Conservation (phyloP, 352 stramenopile species). For the Globisporangium rhizosaccharum region DNA sequence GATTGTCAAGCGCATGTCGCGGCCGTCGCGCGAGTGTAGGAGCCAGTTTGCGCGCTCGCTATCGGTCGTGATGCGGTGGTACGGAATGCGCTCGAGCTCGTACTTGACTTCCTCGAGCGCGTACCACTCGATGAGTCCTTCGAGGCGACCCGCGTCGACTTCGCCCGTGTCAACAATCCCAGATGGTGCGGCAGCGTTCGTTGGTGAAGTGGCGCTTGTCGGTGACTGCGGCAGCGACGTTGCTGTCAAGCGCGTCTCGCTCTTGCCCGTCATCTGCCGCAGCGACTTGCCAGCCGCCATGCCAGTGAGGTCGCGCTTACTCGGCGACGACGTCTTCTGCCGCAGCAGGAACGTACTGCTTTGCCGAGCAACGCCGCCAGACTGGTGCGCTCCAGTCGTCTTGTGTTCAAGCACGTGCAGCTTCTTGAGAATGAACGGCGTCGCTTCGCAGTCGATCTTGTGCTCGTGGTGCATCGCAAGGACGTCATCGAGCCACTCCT, state of each 20-base stretch:
- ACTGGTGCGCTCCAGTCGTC: too few species aligned
- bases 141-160: conserved; percentile 40
- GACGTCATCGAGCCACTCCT: conserved; percentile 61
- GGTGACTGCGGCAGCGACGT: not conserved
- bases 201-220: not conserved
- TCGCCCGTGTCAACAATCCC: not conserved
- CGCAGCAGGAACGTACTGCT: not conserved
- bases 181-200: not conserved
- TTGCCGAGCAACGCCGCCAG: not conserved
- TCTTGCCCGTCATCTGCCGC: not conserved
- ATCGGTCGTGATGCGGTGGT: conserved; percentile 56
- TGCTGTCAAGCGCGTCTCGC: not conserved
- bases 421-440: conserved; percentile 65
- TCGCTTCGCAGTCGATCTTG: conserved; percentile 58
- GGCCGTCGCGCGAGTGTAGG: conserved; percentile 42
- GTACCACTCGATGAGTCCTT: conserved; percentile 71
- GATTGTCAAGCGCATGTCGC: conserved; percentile 51
- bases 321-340: conserved; percentile 2
- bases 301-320: conserved; percentile 2
- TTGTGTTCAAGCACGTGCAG: conserved; percentile 42
- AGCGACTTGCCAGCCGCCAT: not conserved
- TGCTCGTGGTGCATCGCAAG: conserved; percentile 57
- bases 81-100: conserved; percentile 59
- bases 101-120: conserved; percentile 60
- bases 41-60: conserved; percentile 47